Percentiles rank a stretch among this genome's conserved stretches.
phyloP scores from a whole-genome alignment of 139 green algal species.

The Chlamydomonas sphaeroides region DNA sequence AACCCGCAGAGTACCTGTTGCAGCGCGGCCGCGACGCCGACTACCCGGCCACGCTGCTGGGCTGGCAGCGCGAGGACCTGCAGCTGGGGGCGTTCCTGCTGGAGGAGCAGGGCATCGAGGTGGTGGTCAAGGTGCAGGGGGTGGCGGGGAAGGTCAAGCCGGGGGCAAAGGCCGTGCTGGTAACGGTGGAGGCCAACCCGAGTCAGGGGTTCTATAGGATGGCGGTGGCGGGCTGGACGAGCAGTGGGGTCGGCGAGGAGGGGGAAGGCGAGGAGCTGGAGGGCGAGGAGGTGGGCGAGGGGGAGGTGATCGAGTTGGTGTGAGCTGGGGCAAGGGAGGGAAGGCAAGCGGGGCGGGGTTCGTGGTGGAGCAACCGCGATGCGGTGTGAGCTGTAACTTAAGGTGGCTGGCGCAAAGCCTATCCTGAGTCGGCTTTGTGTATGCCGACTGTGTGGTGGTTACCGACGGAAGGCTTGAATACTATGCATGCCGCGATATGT shows the following conservation, averaged over 20 bases:
- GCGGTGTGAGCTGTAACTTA: too few species aligned
- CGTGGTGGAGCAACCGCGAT: too few species aligned
- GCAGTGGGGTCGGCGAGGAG: neutral
- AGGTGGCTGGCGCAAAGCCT: too few species aligned
- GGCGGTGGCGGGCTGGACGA: constrained; percentile 15
- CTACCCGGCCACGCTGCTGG: constrained; percentile 67
- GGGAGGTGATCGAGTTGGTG: neutral
- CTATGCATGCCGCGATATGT: too few species aligned
- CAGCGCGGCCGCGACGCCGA: constrained; percentile 38
- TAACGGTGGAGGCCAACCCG: neutral
- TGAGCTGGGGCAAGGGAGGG: too few species aligned
- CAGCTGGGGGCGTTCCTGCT: constrained; percentile 71
- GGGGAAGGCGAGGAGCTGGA: constrained; percentile 7
- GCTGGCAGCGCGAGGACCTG: constrained; percentile 71
- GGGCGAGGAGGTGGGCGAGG: neutral
- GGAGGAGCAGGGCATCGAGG: constrained; percentile 75
- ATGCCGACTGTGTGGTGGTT: too few species aligned
- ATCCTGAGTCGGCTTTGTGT: too few species aligned
- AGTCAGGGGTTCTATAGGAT: neutral
- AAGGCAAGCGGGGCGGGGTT: too few species aligned
- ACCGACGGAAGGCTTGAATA: too few species aligned
- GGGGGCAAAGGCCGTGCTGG: neutral
- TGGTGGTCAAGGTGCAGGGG: constrained; percentile 49
- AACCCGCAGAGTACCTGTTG: constrained; percentile 68
- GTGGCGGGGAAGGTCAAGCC: neutral